Conservation (phyloP, 257 asterid species). For the Parsonsia alboflavescens region DNA sequence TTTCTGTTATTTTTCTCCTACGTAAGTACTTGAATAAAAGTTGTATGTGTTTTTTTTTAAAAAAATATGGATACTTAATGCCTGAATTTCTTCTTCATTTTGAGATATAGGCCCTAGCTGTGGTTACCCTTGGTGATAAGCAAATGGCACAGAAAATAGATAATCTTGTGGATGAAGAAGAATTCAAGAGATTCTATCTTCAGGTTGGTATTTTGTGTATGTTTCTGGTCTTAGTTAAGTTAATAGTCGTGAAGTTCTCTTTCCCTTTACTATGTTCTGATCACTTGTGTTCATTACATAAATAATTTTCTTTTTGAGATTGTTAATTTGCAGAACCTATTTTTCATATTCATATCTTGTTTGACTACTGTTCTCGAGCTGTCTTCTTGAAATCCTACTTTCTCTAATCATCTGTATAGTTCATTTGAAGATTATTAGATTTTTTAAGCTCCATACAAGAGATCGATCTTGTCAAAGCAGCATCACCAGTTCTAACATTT, state of each 20-base stretch:
- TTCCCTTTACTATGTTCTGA: neutral
- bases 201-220: constrained; percentile 52
- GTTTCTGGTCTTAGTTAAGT: constrained; percentile 5
- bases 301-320: neutral
- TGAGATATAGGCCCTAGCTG: constrained; percentile 70
- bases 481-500: neutral
- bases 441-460: neutral
- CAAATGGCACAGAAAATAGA: constrained; percentile 94
- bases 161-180: constrained; percentile 92
- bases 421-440: neutral
- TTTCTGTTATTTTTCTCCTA: neutral
- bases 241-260: constrained; percentile 3
- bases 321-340: neutral
- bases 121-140: constrained; percentile 92
- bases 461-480: neutral
- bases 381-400: neutral
- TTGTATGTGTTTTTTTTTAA: neutral
- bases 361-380: neutral
- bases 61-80: neutral
- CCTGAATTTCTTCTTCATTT: constrained; percentile 1
- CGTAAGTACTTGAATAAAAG: neutral
- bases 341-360: neutral
- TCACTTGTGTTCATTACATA: neutral
- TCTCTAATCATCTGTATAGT: neutral
- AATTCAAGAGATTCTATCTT: constrained; percentile 93